Base-by-base conservation (phyloP, 1,139 yeast genomes). In the Kurtzmaniella quercitrusa region DNA sequence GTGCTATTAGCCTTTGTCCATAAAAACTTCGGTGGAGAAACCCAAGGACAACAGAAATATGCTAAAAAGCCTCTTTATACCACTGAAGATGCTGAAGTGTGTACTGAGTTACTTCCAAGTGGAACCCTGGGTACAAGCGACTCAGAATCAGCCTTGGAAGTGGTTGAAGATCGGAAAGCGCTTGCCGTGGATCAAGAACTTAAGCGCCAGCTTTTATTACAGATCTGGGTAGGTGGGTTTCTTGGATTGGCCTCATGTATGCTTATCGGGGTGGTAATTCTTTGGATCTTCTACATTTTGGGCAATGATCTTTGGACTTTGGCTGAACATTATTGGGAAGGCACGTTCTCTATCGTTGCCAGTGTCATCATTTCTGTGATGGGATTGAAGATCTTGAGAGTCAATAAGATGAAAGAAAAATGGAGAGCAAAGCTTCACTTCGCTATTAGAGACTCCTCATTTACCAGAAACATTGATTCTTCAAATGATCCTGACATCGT, bases 401-500 rank as follows among this genome's bases (percentile, higher is more conserved):
- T 72, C 19, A 68, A 61, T 46, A 66, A 60, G 42, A 80, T 89
- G 89, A 88, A 87, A 65, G 81, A 80, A 48, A 89, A 89, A 64
- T 90, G 97, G 97, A 79, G 85, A 56, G 66, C 77, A 45, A 87
- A 86, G 62, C 74, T 87, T 29, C 54, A 62, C 2, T 34, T 44
- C 11, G 48, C 63, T 9, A 50, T 64, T 21, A 45, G 51, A 14
- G 51, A 51, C 38, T 57, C 65, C 1, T 21, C 24, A 14, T 25
- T 25, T 15, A 37, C 24, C 18, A 12, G 21, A n/a, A 34, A 17
- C 14, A 12, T 25, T 7, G 24, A 18, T 15, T 12, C 11, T 16
- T 6, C 18, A 8, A 19, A 21, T 24, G 18, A 16, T 31, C 18
- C 36, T 12, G 17, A 31, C 14, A 31, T 9, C 6, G 18, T 31